A percentile compares a stretch with the other conserved stretches of the same genome.
These are phyloP conservation scores for Saccharomycopsis hybrid DNA, from an alignment of 1,139 yeast genomes.

Conservation along the genomic window DNA sequence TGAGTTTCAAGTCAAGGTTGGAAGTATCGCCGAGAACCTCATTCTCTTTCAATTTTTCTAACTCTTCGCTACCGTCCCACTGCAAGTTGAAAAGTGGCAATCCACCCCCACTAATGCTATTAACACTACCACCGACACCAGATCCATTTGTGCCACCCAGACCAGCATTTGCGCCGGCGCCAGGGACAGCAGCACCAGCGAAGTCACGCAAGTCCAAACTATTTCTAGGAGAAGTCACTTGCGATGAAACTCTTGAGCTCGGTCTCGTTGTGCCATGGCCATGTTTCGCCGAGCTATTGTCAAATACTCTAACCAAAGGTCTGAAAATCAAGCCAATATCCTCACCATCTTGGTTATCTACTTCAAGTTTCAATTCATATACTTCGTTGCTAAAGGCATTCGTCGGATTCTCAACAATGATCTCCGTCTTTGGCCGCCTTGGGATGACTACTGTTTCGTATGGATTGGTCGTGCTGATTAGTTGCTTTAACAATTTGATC, in stretches of 20 bases:
- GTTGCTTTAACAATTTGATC: background rate
- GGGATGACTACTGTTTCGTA: conserved; percentile 17
- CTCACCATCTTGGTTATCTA: conserved; percentile 17
- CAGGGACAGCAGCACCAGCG: background rate
- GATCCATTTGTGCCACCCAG: background rate
- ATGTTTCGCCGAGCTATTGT: background rate
- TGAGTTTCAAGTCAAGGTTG: conserved; percentile 18
- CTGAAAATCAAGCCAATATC: conserved; percentile 18
- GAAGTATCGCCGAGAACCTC: conserved; percentile 11
- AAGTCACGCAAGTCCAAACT: conserved; percentile 14
- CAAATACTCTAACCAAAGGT: conserved; percentile 12
- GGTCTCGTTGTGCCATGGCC: conserved; percentile 6
- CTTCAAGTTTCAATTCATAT: conserved; percentile 12
- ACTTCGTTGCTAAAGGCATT: conserved; percentile 17
- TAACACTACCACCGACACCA: background rate
- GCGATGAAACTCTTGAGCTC: conserved; percentile 10
- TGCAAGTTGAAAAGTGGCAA: conserved; percentile 2
- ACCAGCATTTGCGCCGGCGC: background rate
- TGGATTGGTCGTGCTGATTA: conserved; percentile 14
- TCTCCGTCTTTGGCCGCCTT: conserved; percentile 17
- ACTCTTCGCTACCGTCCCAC: conserved; percentile 9
- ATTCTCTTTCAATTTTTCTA: conserved; percentile 10
- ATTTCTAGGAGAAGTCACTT: conserved; percentile 15
- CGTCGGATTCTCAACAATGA: conserved; percentile 15
- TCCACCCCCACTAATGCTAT: background rate